Evolutionary conservation across 1,284 basidiomycete genomes (phyloP).

Genomic region (Leucoagaricus sp.): DNA sequence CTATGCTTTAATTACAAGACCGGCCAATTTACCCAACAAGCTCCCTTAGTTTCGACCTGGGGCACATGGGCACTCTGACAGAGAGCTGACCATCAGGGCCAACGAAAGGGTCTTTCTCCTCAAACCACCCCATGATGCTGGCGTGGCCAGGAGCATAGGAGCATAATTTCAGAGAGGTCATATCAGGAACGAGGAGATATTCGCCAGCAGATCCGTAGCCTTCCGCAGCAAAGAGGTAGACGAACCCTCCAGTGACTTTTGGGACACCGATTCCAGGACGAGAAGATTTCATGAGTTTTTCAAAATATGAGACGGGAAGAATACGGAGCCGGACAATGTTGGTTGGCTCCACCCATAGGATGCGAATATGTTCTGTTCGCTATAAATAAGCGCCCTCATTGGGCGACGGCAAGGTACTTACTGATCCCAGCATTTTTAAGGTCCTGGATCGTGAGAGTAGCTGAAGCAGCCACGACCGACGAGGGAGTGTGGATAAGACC

Average conservation of each 20-base stretch:
- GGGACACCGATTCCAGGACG: constrained; percentile 54
- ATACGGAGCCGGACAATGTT: constrained; percentile 61
- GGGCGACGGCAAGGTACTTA: not conserved
- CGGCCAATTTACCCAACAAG: constrained; percentile 44
- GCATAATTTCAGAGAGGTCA: constrained; percentile 49
- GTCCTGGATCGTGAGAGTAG: not conserved
- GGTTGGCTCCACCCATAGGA: constrained; percentile 61
- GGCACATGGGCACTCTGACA: constrained; percentile 50
- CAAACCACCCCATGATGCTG: constrained; percentile 62
- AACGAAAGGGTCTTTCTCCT: constrained; percentile 49
- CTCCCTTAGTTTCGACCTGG: constrained; percentile 51
- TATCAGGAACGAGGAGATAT: constrained; percentile 56
- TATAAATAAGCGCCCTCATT: not conserved
- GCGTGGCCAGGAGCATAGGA: constrained; percentile 60
- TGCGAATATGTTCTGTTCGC: constrained; percentile 39
- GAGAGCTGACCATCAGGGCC: constrained; percentile 29
- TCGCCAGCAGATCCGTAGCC: constrained; percentile 49
- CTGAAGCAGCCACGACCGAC: not conserved
- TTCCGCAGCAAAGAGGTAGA: constrained; percentile 34
- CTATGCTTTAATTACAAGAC: not conserved
- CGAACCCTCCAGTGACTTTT: constrained; percentile 50
- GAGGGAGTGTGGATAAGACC: constrained; percentile 1
- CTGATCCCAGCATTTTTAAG: constrained; percentile 7
- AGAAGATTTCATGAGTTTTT: constrained; percentile 45
- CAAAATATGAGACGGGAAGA: constrained; percentile 54